These are phyloP conservation scores for Basidiobolus meristosporus DNA, from an alignment of 371 early-diverging fungal species.

Conservation along the genomic window DNA sequence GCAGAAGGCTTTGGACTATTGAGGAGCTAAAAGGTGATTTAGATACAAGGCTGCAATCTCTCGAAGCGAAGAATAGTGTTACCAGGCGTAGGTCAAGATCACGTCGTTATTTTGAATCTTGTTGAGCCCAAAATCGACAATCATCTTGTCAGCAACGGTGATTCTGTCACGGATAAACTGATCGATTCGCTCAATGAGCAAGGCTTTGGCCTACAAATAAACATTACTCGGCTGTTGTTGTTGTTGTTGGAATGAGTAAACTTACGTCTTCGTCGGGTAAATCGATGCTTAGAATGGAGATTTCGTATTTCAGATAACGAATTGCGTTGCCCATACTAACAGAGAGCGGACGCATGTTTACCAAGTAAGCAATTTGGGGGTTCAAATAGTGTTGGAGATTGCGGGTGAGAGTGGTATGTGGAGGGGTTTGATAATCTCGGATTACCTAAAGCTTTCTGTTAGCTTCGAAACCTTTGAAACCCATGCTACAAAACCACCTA, in stretches of 20 bases:
- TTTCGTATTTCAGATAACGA: constrained; percentile 76
- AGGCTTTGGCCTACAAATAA: constrained; percentile 10
- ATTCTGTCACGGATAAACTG: constrained; percentile 84
- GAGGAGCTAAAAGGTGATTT: constrained; percentile 45
- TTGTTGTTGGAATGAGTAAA: not conserved
- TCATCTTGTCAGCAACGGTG: constrained; percentile 57
- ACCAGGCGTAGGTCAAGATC: constrained; percentile 71
- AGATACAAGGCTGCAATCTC: constrained; percentile 53
- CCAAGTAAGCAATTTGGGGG: constrained; percentile 78
- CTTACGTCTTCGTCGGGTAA: constrained; percentile 68
- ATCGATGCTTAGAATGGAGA: constrained; percentile 44
- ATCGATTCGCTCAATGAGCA: constrained; percentile 53
- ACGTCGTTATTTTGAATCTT: constrained; percentile 92
- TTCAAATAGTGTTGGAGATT: constrained; percentile 66
- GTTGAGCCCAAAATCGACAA: constrained; percentile 55
- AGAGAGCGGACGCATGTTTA: constrained; percentile 64
- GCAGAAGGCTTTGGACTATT: constrained; percentile 52
- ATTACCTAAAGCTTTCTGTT: constrained; percentile 40
- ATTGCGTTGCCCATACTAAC: constrained; percentile 90
- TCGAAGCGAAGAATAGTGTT: constrained; percentile 38
- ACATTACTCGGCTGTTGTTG: too few relatives aligned
- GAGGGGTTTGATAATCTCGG: constrained; percentile 75
- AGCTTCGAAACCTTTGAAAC: not conserved
- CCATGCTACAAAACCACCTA: constrained; percentile 7
- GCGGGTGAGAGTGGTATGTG: constrained; percentile 60